Evolutionary conservation across 768 basidiomycete genomes (phyloP), one percentile per base, ranked within the genome.

Genomic region (Lactarius hengduanensis): DNA sequence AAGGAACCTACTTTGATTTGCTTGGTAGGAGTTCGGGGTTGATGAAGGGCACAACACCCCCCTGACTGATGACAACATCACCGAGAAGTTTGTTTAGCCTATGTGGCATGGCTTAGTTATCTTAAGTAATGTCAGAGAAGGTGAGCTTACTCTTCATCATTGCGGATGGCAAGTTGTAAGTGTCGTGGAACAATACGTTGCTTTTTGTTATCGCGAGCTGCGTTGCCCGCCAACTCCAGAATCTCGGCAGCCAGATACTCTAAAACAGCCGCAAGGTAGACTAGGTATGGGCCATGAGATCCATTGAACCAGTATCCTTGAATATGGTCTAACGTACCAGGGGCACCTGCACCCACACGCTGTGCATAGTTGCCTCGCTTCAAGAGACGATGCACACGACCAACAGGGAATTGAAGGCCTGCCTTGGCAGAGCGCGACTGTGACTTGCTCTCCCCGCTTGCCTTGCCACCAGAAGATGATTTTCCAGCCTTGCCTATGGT

Each of bases 131-230:
- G 16, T 41, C 41, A 41, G 16, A 41, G 7, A 41, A 41, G 41
- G 41, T 6, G 47, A 32, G 74, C 81, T 67, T 69, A 89, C 88
- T 92, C 94, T 79, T 96, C 94, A 71, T 96, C 94, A 77, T 94
- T 93, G 71, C 94, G 85, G 78, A 96, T 93, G 70, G 94, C 94
- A 62, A 96, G 86, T 74, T 96, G 94, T 58, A 96, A 78, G 79
- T 96, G 94, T 73, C 94, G 88, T 62, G 94, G 94, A 28, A 95
- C 91, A 72, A 96, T 95, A 89, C 94, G 93, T 71, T 91, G 89
- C 82, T 95, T 91, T 84, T 92, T 89, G 82, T 89, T 89, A 77
- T 87, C 88, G 67, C 88, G 85, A 34, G 88, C 91, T 18, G 91
- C 91, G 72, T 91, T 91, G 47, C 94, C 94, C 68, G 94, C 94